phyloP scores from a whole-genome alignment of 306 rosid species.

The Alnus rubra region DNA sequence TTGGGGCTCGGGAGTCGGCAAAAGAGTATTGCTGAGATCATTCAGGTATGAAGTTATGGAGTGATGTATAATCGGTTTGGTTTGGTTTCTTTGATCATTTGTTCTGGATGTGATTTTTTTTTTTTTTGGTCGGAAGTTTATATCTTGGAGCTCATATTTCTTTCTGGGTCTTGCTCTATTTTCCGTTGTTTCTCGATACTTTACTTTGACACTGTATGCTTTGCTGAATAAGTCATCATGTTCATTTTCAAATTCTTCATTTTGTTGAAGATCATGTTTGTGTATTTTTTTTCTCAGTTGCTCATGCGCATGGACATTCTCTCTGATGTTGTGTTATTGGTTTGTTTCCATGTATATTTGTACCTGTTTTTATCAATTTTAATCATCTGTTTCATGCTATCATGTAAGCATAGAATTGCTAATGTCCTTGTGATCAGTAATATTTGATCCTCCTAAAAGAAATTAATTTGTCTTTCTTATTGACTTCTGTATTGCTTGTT shows the following conservation, averaged over 20 bases:
- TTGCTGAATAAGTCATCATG: neutral
- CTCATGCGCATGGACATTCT: neutral
- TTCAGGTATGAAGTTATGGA: constrained; percentile 58
- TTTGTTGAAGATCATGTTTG: neutral
- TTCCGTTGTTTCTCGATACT: neutral
- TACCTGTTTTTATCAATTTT: neutral
- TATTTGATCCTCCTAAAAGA: neutral
- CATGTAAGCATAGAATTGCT: neutral
- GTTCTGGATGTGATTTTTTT: neutral
- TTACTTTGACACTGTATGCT: neutral
- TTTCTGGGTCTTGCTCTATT: neutral
- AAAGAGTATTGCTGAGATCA: constrained; percentile 84
- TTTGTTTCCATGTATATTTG: neutral
- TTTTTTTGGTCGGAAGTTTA: neutral
- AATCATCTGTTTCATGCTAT: neutral
- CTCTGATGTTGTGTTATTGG: neutral
- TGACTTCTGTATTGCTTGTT: neutral
- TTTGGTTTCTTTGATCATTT: constrained; percentile 8
- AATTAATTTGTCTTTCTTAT: neutral
- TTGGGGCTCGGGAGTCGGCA: constrained; percentile 79
- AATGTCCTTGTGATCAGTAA: neutral
- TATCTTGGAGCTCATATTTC: neutral
- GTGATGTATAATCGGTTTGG: neutral
- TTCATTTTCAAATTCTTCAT: neutral
- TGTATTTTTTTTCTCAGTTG: neutral